These are phyloP conservation scores for Malus fusca DNA, from an alignment of 306 rosid species.

Conservation along the genomic window DNA sequence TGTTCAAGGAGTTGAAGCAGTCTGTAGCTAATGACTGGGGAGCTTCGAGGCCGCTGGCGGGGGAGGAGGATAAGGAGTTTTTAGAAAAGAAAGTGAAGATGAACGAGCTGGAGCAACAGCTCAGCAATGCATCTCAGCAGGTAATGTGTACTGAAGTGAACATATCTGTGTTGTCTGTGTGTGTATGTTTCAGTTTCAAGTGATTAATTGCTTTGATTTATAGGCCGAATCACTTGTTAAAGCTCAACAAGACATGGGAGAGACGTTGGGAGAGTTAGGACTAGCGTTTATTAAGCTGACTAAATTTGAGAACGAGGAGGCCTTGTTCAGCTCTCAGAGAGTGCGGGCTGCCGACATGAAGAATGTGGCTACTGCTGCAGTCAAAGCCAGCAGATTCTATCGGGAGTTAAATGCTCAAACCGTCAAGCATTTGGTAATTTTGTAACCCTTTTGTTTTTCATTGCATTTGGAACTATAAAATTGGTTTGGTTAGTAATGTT, in stretches of 20 bases:
- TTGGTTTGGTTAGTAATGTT: not conserved
- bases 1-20: slow-evolving; percentile 87
- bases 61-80: slow-evolving; percentile 88
- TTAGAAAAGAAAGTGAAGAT: slow-evolving; percentile 66
- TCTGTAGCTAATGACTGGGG: slow-evolving; percentile 86
- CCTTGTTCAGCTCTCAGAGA: slow-evolving; percentile 55
- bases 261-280: slow-evolving; percentile 87
- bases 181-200: not conserved
- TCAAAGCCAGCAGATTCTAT: slow-evolving; percentile 82
- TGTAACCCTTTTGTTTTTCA: not conserved
- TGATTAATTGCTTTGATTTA: slow-evolving; percentile 11
- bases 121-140: slow-evolving; percentile 75
- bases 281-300: slow-evolving; percentile 74
- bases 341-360: slow-evolving; percentile 74
- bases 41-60: slow-evolving; percentile 60
- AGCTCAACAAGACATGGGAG: slow-evolving; percentile 95
- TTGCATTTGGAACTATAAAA: not conserved
- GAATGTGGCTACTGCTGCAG: slow-evolving; percentile 83
- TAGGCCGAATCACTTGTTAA: slow-evolving; percentile 96
- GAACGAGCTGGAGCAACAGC: slow-evolving; percentile 66
- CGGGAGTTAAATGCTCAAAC: slow-evolving; percentile 90
- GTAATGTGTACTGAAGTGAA: slow-evolving; percentile 21
- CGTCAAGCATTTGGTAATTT: slow-evolving; percentile 80
- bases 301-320: slow-evolving; percentile 86
- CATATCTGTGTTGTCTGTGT: not conserved